phyloP scores from a whole-genome alignment of 306 rosid species.

The Prunus padus region DNA sequence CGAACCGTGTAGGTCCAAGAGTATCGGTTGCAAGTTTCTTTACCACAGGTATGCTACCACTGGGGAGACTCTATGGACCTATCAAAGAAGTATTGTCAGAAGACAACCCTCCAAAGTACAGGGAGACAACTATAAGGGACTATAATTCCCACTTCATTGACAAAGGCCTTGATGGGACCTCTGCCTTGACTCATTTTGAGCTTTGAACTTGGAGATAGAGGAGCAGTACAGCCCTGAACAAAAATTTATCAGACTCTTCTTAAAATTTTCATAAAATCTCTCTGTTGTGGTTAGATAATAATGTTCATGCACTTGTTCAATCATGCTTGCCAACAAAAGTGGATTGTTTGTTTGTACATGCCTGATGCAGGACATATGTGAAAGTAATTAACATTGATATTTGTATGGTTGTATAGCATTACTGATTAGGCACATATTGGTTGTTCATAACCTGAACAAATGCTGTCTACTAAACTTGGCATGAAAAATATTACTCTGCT shows the following conservation, averaged over 20 bases:
- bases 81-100: constrained; percentile 8
- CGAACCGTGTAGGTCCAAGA: constrained; percentile 17
- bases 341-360: no score
- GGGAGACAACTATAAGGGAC: background rate
- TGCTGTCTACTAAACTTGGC: background rate
- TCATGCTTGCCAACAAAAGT: no score
- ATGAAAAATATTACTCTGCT: no score
- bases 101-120: constrained; percentile 10
- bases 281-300: background rate
- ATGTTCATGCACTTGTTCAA: no score
- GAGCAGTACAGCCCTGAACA: background rate
- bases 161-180: constrained; percentile 1
- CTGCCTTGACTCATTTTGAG: background rate
- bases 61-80: background rate
- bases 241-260: no score
- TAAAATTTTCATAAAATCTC: no score
- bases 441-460: background rate
- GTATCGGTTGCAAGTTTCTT: background rate
- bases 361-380: no score
- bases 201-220: background rate
- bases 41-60: background rate
- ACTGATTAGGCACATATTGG: no score
- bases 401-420: no score
- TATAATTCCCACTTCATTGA: background rate
- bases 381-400: no score